Evolutionary conservation across 2,329 filamentous ascomycete species (phyloP).

Genomic region (Arachnomyces sp.): DNA sequence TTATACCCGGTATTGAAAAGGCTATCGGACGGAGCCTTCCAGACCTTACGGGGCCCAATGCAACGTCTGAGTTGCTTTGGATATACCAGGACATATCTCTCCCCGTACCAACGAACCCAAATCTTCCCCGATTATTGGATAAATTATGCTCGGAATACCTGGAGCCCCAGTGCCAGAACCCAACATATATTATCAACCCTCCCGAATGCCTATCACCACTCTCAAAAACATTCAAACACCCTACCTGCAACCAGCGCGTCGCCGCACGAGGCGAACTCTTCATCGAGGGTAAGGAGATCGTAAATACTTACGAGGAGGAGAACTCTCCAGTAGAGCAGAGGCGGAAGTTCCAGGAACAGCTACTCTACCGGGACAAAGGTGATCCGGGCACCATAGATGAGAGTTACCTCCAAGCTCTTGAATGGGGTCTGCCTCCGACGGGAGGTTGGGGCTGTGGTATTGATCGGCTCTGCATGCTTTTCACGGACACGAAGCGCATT

Average conservation of each 20-base stretch:
- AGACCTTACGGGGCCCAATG: slow-evolving; percentile 48
- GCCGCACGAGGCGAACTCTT: slow-evolving; percentile 82
- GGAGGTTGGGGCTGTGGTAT: slow-evolving; percentile 95
- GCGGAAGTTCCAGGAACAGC: slow-evolving; percentile 65
- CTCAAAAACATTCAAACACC: slow-evolving; percentile 74
- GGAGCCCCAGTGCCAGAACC: slow-evolving; percentile 64
- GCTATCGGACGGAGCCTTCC: slow-evolving; percentile 60
- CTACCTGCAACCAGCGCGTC: slow-evolving; percentile 60
- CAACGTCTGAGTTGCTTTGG: slow-evolving; percentile 51
- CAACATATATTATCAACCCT: slow-evolving; percentile 83
- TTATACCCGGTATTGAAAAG: slow-evolving; percentile 70
- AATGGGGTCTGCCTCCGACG: slow-evolving; percentile 88
- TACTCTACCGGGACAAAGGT: slow-evolving; percentile 40
- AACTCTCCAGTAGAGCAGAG: slow-evolving; percentile 85
- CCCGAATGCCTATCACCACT: slow-evolving; percentile 87
- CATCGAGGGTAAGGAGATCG: slow-evolving; percentile 69
- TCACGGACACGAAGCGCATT: slow-evolving; percentile 71
- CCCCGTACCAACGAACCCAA: slow-evolving; percentile 45
- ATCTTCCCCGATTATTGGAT: slow-evolving; percentile 68
- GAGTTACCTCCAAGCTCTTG: slow-evolving; percentile 74
- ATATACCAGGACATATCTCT: slow-evolving; percentile 48
- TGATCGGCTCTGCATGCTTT: slow-evolving; percentile 85
- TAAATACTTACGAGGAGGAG: slow-evolving; percentile 98
- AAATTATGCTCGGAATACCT: slow-evolving; percentile 67
- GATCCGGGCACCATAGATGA: slow-evolving; percentile 56